Evolutionary conservation across 768 basidiomycete species (phyloP).

Genomic region (Hericium coralloides): DNA sequence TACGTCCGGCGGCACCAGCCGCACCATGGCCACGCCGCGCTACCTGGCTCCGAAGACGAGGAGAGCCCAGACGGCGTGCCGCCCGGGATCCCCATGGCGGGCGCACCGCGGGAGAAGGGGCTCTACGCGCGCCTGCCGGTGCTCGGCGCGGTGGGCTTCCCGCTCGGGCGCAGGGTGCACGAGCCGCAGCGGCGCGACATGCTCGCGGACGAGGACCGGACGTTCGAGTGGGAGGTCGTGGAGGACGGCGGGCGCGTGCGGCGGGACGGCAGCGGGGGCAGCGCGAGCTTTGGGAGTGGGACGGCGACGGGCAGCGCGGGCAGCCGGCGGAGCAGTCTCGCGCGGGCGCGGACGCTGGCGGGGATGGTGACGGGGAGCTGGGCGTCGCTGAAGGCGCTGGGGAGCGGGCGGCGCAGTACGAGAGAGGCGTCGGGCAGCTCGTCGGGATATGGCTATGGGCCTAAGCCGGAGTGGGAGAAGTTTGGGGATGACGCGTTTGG

Average conservation of each 20-base stretch:
- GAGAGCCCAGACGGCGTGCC: constrained; percentile 18
- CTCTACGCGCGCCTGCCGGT: constrained; percentile 8
- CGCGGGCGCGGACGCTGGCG: constrained; percentile 3
- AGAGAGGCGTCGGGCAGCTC: background rate
- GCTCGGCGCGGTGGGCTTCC: constrained; percentile 27
- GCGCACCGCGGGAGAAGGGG: constrained; percentile 2
- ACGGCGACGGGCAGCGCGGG: background rate
- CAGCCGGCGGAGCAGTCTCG: background rate
- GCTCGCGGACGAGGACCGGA: constrained; percentile 68
- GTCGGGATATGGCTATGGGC: background rate
- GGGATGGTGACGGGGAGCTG: constrained; percentile 13
- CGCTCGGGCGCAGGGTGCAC: constrained; percentile 1
- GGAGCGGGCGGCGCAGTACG: background rate
- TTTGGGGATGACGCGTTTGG: constrained; percentile 35
- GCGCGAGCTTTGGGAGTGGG: constrained; percentile 1
- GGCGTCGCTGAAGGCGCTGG: constrained; percentile 7
- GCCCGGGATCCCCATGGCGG: constrained; percentile 17
- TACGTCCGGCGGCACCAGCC: constrained; percentile 38
- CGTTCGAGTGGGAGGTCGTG: constrained; percentile 17
- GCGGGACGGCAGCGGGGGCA: constrained; percentile 16
- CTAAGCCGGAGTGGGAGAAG: constrained; percentile 12
- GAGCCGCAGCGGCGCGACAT: constrained; percentile 48
- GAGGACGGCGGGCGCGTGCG: constrained; percentile 1
- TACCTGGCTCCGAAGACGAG: constrained; percentile 24
- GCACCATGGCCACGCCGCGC: constrained; percentile 15